Evolutionary conservation across 306 rosid genomes (phyloP), one percentile per base, ranked within the genome.

Genomic region (Hylodesmum podocarpum): DNA sequence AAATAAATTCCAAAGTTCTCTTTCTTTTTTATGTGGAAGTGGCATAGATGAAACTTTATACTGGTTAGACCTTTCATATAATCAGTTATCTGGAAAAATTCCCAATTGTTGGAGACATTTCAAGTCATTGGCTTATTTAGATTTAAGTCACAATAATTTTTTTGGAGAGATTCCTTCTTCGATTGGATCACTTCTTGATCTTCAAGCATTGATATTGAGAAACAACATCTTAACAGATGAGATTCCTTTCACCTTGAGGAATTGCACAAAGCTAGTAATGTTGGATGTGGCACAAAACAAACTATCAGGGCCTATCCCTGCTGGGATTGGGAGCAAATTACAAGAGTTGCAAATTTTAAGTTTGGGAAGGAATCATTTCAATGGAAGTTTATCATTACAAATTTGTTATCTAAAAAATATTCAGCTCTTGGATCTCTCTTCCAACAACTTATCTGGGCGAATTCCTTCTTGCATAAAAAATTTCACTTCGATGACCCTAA

Each of bases 51-150:
- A 3, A 16, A 6, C 21, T 0, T n/a, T 33, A 8, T 1, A 1
- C 7, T 3, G 16, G 0, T 8, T 61, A 61, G 27, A 31, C 67
- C 43, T 59, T 31, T 61, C 67, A 61, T n/a, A n/a, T 3, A 61
- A 61, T 61, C 25, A 8, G 0, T 7, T 77, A 3, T 72, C 41
- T 0, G 67, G 67, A 4, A 12, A 46, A 2, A 43, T 81, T 61
- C 77, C 81, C 3, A 18, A 75, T 39, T 81, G 84, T 28, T 75
- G 73, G 81, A 68, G 13, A 0, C 14, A 62, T 31, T 61, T 61
- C 15, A 33, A 16, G 15, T 31, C 67, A 31, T 16, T 61, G 16
- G 0, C 4, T 8, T 61, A 31, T 33, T 33, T 61, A 8, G 43
- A 61, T 31, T 31, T 61, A 0, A 61, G 67, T 15, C 67, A 61